Conservation (phyloP, 2,329 filamentous ascomycete species). For the Pseudogymnoascus sp. region DNA sequence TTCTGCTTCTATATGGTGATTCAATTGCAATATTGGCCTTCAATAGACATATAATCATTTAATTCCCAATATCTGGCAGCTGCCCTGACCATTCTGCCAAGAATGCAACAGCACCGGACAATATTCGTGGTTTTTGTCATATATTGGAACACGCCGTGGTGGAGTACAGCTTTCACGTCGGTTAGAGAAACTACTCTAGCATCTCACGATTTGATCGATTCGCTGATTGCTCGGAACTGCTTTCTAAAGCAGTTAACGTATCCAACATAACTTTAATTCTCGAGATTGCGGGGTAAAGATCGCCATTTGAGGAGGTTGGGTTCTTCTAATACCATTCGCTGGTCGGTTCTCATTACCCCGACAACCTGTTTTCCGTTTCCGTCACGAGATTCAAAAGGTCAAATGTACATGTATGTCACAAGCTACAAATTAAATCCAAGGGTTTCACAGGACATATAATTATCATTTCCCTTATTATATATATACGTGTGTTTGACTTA, state of each 20-base stretch:
- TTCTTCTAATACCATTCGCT: slow-evolving; percentile 1
- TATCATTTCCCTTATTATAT: neutral
- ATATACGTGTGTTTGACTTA: neutral
- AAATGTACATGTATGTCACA: slow-evolving; percentile 5
- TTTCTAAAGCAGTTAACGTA: neutral
- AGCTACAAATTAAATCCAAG: neutral
- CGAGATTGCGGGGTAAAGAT: neutral
- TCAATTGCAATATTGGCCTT: neutral
- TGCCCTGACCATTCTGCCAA: neutral
- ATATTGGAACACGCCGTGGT: neutral
- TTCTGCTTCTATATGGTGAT: neutral
- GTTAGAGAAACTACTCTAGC: neutral
- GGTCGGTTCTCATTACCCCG: slow-evolving; percentile 3
- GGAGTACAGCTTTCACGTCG: neutral
- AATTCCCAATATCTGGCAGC: neutral
- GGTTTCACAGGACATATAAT: neutral
- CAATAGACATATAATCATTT: neutral
- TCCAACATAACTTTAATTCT: neutral
- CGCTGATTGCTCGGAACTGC: neutral
- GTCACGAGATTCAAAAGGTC: slow-evolving; percentile 5
- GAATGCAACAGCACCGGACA: neutral
- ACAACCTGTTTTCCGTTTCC: slow-evolving; percentile 1
- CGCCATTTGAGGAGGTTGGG: neutral
- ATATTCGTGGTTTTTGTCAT: neutral
- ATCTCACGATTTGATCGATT: neutral